Evolutionary conservation across 192 early-diverging fungal species (phyloP).

Genomic region (Pilobolus umbonatus): DNA sequence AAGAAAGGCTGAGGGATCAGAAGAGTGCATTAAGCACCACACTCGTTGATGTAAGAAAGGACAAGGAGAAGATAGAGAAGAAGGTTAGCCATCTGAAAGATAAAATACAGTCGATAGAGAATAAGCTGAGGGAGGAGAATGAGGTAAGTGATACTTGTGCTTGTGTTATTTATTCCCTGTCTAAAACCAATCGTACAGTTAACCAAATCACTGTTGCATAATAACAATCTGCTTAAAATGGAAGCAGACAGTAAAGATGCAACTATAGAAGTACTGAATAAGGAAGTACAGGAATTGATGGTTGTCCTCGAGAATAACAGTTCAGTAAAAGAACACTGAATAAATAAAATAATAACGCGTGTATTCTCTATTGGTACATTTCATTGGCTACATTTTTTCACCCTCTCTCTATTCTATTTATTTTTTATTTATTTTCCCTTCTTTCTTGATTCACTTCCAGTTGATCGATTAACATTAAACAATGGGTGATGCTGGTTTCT

Average conservation of each 20-base stretch:
- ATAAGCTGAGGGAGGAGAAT: conserved; percentile 67
- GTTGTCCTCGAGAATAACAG: conserved; percentile 78
- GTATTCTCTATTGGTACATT: not conserved
- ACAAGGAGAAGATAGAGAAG: conserved; percentile 49
- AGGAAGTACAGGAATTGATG: conserved; percentile 91
- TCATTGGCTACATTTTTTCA: not conserved
- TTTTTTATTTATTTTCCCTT: conserved; percentile 3
- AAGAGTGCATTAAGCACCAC: not conserved
- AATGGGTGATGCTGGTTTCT: conserved; percentile 54
- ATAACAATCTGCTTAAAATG: conserved; percentile 57
- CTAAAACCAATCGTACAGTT: conserved; percentile 17
- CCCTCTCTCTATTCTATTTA: not conserved
- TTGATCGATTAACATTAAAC: not conserved
- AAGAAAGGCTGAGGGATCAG: not conserved
- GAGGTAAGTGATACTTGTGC: conserved; percentile 42
- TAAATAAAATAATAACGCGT: not conserved
- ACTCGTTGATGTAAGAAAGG: conserved; percentile 31
- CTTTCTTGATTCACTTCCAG: not conserved
- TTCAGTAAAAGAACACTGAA: conserved; percentile 6
- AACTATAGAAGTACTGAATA: conserved; percentile 64
- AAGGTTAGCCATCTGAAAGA: conserved; percentile 57
- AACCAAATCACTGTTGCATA: conserved; percentile 47
- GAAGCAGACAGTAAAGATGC: conserved; percentile 53
- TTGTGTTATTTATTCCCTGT: not conserved
- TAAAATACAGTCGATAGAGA: conserved; percentile 47